Conservation (phyloP, 2,329 filamentous ascomycete species). For the Alternaria sp. region DNA sequence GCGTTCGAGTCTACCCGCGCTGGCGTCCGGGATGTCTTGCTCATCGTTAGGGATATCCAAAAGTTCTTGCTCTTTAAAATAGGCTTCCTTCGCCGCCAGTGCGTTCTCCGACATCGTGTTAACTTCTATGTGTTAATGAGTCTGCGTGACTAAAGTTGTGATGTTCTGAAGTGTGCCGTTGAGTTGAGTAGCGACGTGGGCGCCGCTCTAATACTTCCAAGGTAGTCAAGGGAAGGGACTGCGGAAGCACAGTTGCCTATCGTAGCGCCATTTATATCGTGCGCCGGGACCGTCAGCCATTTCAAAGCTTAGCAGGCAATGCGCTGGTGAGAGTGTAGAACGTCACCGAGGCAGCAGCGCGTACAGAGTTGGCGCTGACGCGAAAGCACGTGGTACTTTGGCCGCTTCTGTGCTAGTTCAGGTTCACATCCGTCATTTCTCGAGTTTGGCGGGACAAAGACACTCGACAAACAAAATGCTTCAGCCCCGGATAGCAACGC, state of each 20-base stretch:
- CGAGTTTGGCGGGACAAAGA: conserved; percentile 9
- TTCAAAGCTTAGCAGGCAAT: neutral
- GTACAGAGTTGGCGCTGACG: conserved; percentile 19
- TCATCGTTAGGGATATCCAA: conserved; percentile 41
- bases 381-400: conserved; percentile 27
- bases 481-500: conserved; percentile 37
- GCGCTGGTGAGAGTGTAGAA: conserved; percentile 5
- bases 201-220: neutral
- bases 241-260: neutral
- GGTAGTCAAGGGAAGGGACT: neutral
- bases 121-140: neutral
- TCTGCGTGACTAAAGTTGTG: neutral
- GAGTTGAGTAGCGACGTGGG: neutral
- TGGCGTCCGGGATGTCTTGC: conserved; percentile 17
- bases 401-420: conserved; percentile 19
- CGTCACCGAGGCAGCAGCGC: conserved; percentile 21
- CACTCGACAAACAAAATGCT: conserved; percentile 32
- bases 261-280: conserved; percentile 7
- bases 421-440: conserved; percentile 18
- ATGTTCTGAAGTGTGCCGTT: neutral
- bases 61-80: conserved; percentile 38
- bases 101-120: conserved; percentile 30
- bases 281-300: neutral
- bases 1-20: conserved; percentile 20
- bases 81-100: conserved; percentile 35